A percentile compares a stretch with the other conserved stretches of the same genome.
These are phyloP conservation scores for Xylariaceae sp. DNA, from an alignment of 2,329 filamentous ascomycete species.

Conservation along the genomic window DNA sequence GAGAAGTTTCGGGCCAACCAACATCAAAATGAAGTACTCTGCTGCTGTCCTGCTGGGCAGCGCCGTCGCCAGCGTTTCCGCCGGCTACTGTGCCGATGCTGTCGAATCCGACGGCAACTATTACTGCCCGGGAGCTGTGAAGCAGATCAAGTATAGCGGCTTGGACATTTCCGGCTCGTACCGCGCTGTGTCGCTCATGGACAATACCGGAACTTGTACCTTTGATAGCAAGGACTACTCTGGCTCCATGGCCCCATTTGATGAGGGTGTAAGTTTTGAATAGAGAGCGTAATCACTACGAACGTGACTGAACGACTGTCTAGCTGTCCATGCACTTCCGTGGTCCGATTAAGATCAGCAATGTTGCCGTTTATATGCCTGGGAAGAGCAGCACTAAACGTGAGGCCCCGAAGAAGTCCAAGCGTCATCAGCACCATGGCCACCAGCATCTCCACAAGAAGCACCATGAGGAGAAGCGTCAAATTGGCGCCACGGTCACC, in stretches of 20 bases:
- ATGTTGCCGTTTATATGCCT: constrained; percentile 67
- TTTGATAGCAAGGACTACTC: constrained; percentile 50
- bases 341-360: constrained; percentile 63
- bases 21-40: constrained; percentile 24
- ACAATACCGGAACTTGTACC: constrained; percentile 49
- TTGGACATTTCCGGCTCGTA: constrained; percentile 60
- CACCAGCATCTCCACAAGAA: constrained; percentile 51
- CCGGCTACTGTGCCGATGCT: constrained; percentile 21
- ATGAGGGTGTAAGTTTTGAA: constrained; percentile 61
- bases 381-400: constrained; percentile 36
- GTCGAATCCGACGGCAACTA: constrained; percentile 25
- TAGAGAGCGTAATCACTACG: too few relatives aligned
- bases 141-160: constrained; percentile 63
- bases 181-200: constrained; percentile 60
- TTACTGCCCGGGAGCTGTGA: constrained; percentile 39
- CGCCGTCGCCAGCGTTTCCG: constrained; percentile 25
- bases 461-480: constrained; percentile 43
- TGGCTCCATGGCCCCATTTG: constrained; percentile 62
- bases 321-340: constrained; percentile 71
- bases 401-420: constrained; percentile 26
- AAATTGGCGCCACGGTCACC: constrained; percentile 42
- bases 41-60: constrained; percentile 24
- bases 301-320: constrained; percentile 10
- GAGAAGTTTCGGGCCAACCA: background rate
- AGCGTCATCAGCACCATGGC: constrained; percentile 42